Percentiles rank a stretch among this genome's conserved stretches.
These are phyloP conservation scores for Colletotrichum tofieldiae DNA, from an alignment of 2,329 filamentous ascomycete species.

Conservation along the genomic window DNA sequence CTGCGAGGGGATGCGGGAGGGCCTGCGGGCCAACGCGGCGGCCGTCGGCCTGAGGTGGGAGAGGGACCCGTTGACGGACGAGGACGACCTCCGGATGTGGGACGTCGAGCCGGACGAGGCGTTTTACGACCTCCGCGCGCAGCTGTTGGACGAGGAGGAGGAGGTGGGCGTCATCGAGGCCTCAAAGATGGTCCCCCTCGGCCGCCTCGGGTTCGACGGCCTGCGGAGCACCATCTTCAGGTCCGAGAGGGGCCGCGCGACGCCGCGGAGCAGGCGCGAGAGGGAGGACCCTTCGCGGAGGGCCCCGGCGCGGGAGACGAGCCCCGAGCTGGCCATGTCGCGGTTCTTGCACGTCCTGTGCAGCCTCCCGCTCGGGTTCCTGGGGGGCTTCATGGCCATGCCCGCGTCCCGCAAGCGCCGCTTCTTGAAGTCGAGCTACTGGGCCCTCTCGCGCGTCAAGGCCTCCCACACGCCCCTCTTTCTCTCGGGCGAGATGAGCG, in stretches of 20 bases:
- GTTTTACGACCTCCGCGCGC: constrained; percentile 7
- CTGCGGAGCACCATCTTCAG: constrained; percentile 23
- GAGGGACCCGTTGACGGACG: not conserved
- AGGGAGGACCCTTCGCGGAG: not conserved
- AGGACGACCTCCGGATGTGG: not conserved
- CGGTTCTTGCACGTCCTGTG: constrained; percentile 28
- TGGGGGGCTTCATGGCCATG: constrained; percentile 15
- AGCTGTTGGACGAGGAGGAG: not conserved
- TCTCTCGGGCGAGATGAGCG: constrained; percentile 31
- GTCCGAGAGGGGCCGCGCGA: not conserved
- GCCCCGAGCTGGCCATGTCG: constrained; percentile 16
- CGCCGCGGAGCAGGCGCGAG: not conserved
- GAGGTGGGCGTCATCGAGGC: not conserved
- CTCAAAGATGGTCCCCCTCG: not conserved
- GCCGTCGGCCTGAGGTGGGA: constrained; percentile 21
- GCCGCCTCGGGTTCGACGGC: constrained; percentile 16
- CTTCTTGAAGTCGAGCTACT: constrained; percentile 29
- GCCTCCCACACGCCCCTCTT: constrained; percentile 22
- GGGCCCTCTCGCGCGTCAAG: constrained; percentile 30
- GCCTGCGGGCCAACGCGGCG: not conserved
- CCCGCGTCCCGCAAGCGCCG: not conserved
- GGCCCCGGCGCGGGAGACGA: not conserved
- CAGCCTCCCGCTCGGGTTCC: constrained; percentile 28
- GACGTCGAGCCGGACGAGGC: not conserved
- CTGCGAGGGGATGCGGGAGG: not conserved